Evolutionary conservation across 768 basidiomycete species (phyloP).

Genomic region (Lepiota venenata): DNA sequence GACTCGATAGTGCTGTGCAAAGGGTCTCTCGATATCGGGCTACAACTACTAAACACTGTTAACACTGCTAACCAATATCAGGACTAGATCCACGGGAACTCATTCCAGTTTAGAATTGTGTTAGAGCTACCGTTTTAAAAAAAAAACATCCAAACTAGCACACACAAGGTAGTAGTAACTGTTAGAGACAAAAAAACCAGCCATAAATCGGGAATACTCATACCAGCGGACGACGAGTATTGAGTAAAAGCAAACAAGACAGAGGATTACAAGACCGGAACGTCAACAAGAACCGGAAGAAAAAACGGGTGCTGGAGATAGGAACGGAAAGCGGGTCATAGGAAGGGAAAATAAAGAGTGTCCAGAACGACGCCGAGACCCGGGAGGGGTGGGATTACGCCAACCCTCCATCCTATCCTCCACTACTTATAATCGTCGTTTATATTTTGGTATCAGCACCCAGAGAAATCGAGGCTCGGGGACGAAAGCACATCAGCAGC

Average conservation of each 20-base stretch:
- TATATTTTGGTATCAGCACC: background rate
- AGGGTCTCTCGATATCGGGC: too few species aligned
- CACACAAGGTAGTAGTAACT: too few species aligned
- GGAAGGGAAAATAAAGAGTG: background rate
- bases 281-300: background rate
- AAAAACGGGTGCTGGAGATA: background rate
- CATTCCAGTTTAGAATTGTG: too few species aligned
- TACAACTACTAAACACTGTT: too few species aligned
- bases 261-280: background rate
- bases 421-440: background rate
- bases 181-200: too few species aligned
- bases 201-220: too few species aligned
- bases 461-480: background rate
- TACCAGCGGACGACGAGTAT: background rate
- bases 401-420: background rate
- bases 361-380: conserved; percentile 5
- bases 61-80: too few species aligned
- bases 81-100: too few species aligned
- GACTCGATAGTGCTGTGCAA: too few species aligned
- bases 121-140: too few species aligned
- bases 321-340: background rate
- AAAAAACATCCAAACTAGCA: too few species aligned
- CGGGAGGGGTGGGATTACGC: background rate
- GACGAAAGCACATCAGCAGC: conserved; percentile 2
- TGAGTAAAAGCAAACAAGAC: background rate